Conservation (phyloP, 192 early-diverging fungal species). For the Podila verticillata region DNA sequence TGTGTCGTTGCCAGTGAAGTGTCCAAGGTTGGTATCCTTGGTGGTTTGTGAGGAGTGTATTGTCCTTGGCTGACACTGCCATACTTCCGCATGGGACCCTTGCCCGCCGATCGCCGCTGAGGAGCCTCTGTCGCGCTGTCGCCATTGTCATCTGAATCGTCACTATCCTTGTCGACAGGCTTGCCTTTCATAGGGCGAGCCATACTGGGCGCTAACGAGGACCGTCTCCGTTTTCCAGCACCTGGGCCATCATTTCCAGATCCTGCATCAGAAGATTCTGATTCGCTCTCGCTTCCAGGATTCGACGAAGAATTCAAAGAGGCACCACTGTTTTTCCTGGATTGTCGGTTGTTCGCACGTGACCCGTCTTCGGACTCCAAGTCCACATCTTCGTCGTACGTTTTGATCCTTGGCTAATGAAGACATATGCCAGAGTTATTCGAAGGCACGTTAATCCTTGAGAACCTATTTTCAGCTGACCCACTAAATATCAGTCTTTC, state of each 20-base stretch:
- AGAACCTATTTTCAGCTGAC: background rate
- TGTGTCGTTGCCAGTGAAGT: background rate
- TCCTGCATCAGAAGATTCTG: slow-evolving; percentile 23
- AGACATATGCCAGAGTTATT: background rate
- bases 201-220: slow-evolving; percentile 31
- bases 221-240: slow-evolving; percentile 36
- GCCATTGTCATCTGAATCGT: slow-evolving; percentile 20
- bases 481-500: no score
- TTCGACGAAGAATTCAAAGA: slow-evolving; percentile 28
- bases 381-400: slow-evolving; percentile 76
- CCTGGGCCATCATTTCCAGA: slow-evolving; percentile 29
- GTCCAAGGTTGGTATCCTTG: background rate
- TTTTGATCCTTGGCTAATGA: slow-evolving; percentile 74
- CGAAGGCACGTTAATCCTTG: background rate
- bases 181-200: slow-evolving; percentile 33
- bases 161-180: slow-evolving; percentile 24
- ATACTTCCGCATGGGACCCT: slow-evolving; percentile 44
- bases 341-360: slow-evolving; percentile 10
- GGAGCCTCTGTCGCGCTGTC: slow-evolving; percentile 17
- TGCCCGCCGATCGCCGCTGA: slow-evolving; percentile 32
- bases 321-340: slow-evolving; percentile 25
- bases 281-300: slow-evolving; percentile 32
- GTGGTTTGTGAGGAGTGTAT: background rate
- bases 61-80: slow-evolving; percentile 29
- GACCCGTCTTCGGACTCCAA: slow-evolving; percentile 60